Percentiles rank a stretch among this genome's conserved stretches.
Conservation (phyloP, 495 filamentous ascomycete genomes). For the Trichoderma orchidacearum region DNA sequence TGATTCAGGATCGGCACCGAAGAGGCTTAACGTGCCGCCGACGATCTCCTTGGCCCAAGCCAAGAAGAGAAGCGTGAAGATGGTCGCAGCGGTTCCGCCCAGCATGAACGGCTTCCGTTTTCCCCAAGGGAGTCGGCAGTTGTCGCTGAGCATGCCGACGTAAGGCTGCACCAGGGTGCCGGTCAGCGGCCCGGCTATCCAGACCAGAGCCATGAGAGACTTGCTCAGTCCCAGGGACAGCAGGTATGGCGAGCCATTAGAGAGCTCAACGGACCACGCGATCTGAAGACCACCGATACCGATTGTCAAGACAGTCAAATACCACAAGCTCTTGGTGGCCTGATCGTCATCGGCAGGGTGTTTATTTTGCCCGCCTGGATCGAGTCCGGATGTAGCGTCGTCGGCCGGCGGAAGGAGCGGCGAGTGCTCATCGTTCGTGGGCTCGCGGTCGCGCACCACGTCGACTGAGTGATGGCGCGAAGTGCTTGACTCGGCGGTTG, state of each 20-base stretch:
- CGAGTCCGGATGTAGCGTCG: background rate
- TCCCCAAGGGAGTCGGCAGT: conserved; percentile 66
- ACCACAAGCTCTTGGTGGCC: conserved; percentile 64
- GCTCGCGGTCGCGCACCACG: background rate
- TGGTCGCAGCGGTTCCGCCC: conserved; percentile 56
- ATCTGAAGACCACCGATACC: conserved; percentile 79
- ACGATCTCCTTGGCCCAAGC: conserved; percentile 77
- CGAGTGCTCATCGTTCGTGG: background rate
- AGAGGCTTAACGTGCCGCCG: conserved; percentile 51
- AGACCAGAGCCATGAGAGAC: conserved; percentile 81
- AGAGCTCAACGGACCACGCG: conserved; percentile 87
- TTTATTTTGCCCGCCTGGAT: conserved; percentile 5
- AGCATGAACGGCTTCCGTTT: conserved; percentile 85
- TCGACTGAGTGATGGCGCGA: background rate
- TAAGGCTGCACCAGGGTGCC: conserved; percentile 88
- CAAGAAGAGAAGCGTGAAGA: conserved; percentile 57
- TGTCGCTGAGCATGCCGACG: conserved; percentile 80
- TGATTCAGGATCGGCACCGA: conserved; percentile 53
- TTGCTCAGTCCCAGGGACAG: conserved; percentile 80
- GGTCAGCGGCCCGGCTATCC: conserved; percentile 83
- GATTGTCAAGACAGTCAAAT: conserved; percentile 71
- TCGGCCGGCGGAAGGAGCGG: background rate
- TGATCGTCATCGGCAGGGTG: conserved; percentile 30
- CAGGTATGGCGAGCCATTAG: conserved; percentile 61
- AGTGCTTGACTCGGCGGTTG: background rate